phyloP scores from a whole-genome alignment of 306 rosid genomes.

The Argentina anserina region DNA sequence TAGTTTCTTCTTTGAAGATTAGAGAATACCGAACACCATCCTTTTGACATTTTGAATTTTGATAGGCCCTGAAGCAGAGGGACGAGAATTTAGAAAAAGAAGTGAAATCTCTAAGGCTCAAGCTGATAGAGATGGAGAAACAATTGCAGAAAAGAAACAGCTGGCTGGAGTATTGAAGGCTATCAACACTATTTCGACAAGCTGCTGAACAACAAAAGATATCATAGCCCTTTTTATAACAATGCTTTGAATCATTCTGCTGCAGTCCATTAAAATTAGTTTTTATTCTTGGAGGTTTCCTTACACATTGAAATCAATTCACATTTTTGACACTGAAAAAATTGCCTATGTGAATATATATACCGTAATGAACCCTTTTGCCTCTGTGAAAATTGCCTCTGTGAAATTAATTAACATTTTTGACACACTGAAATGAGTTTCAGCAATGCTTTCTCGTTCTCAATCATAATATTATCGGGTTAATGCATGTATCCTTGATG shows the following conservation, averaged over 20 bases:
- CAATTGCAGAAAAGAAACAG: not conserved
- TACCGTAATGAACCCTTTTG: no score
- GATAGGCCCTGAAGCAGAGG: slow-evolving; percentile 9
- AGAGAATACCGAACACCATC: not conserved
- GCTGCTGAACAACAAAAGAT: not conserved
- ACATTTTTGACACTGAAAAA: no score
- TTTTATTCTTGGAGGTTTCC: not conserved
- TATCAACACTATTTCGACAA: not conserved
- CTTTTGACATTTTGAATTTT: not conserved
- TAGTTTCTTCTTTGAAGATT: not conserved
- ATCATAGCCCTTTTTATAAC: not conserved
- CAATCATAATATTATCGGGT: no score
- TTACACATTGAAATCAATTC: no score
- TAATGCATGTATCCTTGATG: no score
- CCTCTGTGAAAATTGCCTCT: no score
- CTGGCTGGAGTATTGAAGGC: not conserved
- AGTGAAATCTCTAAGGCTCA: not conserved
- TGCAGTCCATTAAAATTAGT: not conserved
- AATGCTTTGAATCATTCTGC: not conserved
- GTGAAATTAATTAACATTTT: no score
- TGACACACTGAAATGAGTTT: no score
- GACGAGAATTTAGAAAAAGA: not conserved
- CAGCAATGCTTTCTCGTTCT: no score
- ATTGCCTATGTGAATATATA: no score
- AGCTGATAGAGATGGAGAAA: slow-evolving; percentile 19